A percentile compares a stretch with the other conserved stretches of the same genome.
Conservation (phyloP, 73 alveolate species). For the Uronychia setigera region DNA sequence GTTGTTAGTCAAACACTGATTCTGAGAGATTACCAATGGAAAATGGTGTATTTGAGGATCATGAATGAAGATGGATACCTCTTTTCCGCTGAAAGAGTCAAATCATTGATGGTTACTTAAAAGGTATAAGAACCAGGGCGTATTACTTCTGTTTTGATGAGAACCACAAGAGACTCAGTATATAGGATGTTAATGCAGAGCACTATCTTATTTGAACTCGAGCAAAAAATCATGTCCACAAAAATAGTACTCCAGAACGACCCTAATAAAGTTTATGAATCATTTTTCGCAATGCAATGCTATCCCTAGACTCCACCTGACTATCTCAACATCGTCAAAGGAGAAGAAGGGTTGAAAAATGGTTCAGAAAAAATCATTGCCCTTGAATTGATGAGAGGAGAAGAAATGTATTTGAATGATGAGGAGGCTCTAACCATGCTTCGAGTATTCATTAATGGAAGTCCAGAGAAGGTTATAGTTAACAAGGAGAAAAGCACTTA, state of each 20-base stretch:
- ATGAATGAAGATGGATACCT: not conserved
- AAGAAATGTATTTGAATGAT: not conserved
- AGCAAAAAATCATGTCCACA: not conserved
- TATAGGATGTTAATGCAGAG: not conserved
- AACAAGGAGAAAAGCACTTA: not conserved
- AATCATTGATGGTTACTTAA: not conserved
- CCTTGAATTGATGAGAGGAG: not conserved
- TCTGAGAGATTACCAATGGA: not conserved
- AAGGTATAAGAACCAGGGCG: not conserved
- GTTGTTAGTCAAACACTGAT: not conserved
- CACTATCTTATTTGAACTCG: not conserved
- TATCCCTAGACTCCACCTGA: not conserved
- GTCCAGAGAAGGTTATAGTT: not conserved
- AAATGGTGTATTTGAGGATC: not conserved
- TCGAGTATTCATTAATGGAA: not conserved
- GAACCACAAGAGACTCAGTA: not conserved
- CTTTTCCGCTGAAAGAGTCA: not conserved
- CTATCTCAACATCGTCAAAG: not conserved
- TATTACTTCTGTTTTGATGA: not conserved
- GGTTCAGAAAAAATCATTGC: not conserved
- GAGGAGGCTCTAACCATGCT: not conserved
- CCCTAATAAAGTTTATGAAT: not conserved
- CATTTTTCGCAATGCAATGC: not conserved
- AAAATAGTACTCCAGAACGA: not conserved
- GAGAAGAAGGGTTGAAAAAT: not conserved